Evolutionary conservation across 306 rosid genomes (phyloP).

Genomic region (Glycyrrhiza uralensis): DNA sequence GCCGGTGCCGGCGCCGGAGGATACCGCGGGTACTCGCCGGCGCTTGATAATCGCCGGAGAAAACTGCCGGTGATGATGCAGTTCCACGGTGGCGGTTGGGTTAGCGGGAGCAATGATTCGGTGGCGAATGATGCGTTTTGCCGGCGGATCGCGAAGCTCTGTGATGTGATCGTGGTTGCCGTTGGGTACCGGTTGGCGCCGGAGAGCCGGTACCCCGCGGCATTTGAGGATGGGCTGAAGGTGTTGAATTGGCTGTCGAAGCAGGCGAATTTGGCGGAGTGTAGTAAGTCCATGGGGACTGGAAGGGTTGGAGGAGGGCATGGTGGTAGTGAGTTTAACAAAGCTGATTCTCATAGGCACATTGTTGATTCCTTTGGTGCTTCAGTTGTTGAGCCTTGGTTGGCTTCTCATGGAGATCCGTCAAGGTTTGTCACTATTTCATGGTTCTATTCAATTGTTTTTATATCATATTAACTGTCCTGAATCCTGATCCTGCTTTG

Average conservation of each 20-base stretch:
- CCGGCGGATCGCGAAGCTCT: conserved; percentile 69
- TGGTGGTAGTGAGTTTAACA: conserved; percentile 52
- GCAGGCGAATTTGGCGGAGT: conserved; percentile 92
- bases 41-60: conserved; percentile 42
- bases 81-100: conserved; percentile 99
- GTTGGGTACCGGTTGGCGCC: conserved; percentile 91
- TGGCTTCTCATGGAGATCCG: conserved; percentile 92
- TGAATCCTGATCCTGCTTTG: neutral
- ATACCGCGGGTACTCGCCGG: conserved; percentile 78
- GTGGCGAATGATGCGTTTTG: conserved; percentile 78
- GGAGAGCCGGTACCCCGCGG: conserved; percentile 85
- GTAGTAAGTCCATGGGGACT: conserved; percentile 68
- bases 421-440: conserved; percentile 56
- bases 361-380: conserved; percentile 88
- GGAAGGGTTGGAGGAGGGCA: conserved; percentile 22
- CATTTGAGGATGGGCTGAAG: conserved; percentile 85
- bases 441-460: neutral
- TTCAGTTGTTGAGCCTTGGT: conserved; percentile 90
- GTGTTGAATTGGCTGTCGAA: conserved; percentile 91
- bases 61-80: conserved; percentile 76
- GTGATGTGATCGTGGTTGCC: conserved; percentile 76
- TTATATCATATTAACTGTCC: neutral
- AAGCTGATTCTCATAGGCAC: conserved; percentile 53
- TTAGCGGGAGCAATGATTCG: conserved; percentile 86
- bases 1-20: conserved; percentile 32